Base-by-base conservation (phyloP, 306 rosid genomes). In the Macrotyloma uniflorum region DNA sequence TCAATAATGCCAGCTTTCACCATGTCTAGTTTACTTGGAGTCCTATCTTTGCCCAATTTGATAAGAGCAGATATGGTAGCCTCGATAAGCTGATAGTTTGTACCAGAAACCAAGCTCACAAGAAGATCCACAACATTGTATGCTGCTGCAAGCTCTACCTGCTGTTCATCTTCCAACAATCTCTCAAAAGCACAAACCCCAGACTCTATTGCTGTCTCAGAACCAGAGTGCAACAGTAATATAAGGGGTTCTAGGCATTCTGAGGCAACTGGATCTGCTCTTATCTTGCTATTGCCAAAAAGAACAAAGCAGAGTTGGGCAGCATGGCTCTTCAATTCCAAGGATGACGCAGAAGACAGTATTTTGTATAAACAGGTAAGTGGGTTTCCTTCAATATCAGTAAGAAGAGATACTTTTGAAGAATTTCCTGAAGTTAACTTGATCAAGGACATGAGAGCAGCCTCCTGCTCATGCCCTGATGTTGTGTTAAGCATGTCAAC, bases 181-280 rank as follows among this genome's bases (percentile, higher is more conserved):
- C 92, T 89, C 83, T 92, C 98, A 72, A 95, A 87, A 79, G 98
- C 96, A 88, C 89, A 91, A 79, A 89, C 90, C 83, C 93, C 98
- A 75, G 88, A 90, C 82, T 92, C 98, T 46, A 91, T 89, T 58
- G 96, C 92, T 53, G 77, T 65, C 81, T 67, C 80, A 62, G 83
- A 76, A 81, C 81, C 87, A 82, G 97, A 86, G 54, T 89, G 97
- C 92, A 95, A 87, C 82, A 95, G 80, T 46, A 84, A 87, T 72
- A 91, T 81, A 83, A 95, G 88, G 80, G 97, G 98, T 81, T 88
- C 86, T 33, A 95, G 76, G 83, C 93, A 92, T 67, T 88, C 90
- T 13, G 93, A 83, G 75, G 93, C 89, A 80, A 91, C 67, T 49
- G 97, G 96, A 80, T 88, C 89, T 75, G 86, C 87, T 83, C 97